Evolutionary conservation across 345 rosid species (phyloP).

Genomic region (Linum tenue): DNA sequence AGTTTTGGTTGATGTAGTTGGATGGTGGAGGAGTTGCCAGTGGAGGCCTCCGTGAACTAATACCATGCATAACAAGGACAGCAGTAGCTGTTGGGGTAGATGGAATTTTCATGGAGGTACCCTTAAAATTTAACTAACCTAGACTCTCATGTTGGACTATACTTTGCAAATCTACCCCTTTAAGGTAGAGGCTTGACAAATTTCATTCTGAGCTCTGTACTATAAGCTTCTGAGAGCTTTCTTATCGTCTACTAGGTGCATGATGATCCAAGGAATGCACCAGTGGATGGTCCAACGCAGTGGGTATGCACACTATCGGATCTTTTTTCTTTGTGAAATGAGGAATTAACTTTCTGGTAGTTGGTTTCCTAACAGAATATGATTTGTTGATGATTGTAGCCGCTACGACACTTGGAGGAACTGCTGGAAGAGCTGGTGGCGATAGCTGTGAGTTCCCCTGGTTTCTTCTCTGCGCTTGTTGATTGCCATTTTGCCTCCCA

Average conservation of each 20-base stretch:
- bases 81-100: constrained; percentile 50
- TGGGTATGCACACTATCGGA: constrained; percentile 49
- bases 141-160: too few relatives aligned
- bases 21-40: constrained; percentile 99
- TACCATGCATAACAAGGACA: constrained; percentile 96
- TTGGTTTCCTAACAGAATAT: neutral
- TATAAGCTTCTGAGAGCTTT: neutral
- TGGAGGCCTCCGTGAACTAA: constrained; percentile 95
- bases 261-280: constrained; percentile 87
- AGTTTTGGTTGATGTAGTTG: constrained; percentile 37
- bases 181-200: too few relatives aligned
- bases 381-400: constrained; percentile 34
- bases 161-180: too few relatives aligned
- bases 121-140: too few relatives aligned
- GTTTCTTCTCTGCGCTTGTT: neutral
- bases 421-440: constrained; percentile 80
- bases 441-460: constrained; percentile 67
- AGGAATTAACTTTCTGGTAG: neutral
- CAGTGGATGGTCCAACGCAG: constrained; percentile 97
- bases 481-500: too few relatives aligned
- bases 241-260: constrained; percentile 60
- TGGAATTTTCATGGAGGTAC: too few relatives aligned
- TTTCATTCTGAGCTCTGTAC: too few relatives aligned
- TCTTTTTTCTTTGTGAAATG: neutral
- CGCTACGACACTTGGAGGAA: constrained; percentile 80